These are phyloP conservation scores for Colletotrichum euphorbiae DNA, from an alignment of 2,329 filamentous ascomycete species.

Conservation along the genomic window DNA sequence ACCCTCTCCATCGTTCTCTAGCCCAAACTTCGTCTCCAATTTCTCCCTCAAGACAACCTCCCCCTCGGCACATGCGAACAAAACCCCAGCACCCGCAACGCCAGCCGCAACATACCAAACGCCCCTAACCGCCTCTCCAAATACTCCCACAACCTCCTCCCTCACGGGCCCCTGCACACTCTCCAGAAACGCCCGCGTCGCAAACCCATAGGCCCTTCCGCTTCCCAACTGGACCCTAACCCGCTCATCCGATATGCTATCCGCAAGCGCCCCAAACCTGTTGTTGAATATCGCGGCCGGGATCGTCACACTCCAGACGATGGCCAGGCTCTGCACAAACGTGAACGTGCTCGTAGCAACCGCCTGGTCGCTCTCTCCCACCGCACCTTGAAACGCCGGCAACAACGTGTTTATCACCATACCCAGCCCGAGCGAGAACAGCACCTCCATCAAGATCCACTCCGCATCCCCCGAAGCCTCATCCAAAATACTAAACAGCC, in stretches of 20 bases:
- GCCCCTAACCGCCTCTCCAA: conserved; percentile 41
- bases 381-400: conserved; percentile 55
- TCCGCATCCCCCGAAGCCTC: conserved; percentile 46
- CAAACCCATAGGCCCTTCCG: conserved; percentile 46
- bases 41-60: conserved; percentile 44
- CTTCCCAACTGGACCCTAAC: conserved; percentile 41
- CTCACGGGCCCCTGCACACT: conserved; percentile 40
- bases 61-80: too few relatives aligned
- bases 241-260: conserved; percentile 41
- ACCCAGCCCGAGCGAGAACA: conserved; percentile 55
- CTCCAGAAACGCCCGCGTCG: conserved; percentile 42
- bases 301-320: conserved; percentile 59
- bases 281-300: conserved; percentile 41
- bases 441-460: conserved; percentile 55
- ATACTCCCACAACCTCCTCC: conserved; percentile 44
- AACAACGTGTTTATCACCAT: conserved; percentile 56
- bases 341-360: conserved; percentile 52
- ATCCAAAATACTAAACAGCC: conserved; percentile 54
- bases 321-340: conserved; percentile 58
- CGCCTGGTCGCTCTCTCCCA: conserved; percentile 51
- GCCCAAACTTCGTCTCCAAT: conserved; percentile 46
- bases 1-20: too few relatives aligned
- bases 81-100: conserved; percentile 43
- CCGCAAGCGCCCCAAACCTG: conserved; percentile 41
- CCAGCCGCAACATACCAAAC: conserved; percentile 41